Conservation (phyloP, 768 basidiomycete species). For the Udeniomyces megalosporus region DNA sequence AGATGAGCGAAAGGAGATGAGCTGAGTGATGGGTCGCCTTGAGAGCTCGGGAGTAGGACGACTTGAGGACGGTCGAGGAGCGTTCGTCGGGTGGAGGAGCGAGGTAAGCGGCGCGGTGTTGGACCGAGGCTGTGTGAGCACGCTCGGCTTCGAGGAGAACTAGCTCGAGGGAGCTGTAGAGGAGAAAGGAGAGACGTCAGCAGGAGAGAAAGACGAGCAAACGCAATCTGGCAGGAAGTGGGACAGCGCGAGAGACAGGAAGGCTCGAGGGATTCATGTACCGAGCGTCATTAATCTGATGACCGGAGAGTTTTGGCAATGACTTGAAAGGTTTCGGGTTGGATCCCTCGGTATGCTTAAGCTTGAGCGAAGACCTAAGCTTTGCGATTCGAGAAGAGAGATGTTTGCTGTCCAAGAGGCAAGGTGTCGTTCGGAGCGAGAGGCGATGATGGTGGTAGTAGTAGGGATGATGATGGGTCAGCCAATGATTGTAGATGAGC, state of each 20-base stretch:
- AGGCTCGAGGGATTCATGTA: constrained; percentile 32
- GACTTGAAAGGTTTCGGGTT: constrained; percentile 64
- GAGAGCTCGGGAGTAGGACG: constrained; percentile 54
- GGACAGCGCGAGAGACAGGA: neutral
- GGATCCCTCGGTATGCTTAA: constrained; percentile 22
- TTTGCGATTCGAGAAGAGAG: constrained; percentile 79
- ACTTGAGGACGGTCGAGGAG: constrained; percentile 40
- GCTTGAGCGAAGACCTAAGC: constrained; percentile 22
- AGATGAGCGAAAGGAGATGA: constrained; percentile 42
- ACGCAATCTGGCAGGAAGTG: neutral
- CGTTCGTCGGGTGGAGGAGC: constrained; percentile 38
- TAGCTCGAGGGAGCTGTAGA: constrained; percentile 44
- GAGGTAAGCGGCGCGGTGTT: constrained; percentile 40
- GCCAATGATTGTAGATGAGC: neutral
- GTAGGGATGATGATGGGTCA: neutral
- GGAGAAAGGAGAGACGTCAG: constrained; percentile 9
- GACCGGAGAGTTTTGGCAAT: constrained; percentile 46
- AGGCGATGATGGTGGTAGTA: neutral
- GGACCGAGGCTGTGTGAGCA: constrained; percentile 79
- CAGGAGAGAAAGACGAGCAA: neutral
- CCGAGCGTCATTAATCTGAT: constrained; percentile 72
- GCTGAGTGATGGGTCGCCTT: constrained; percentile 64
- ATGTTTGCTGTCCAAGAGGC: constrained; percentile 51
- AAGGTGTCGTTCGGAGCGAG: neutral
- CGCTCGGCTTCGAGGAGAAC: constrained; percentile 81